A percentile compares a stretch with the other conserved stretches of the same genome.
Conservation (phyloP, 352 stramenopile species). For the Thalassiosira mediterranea region DNA sequence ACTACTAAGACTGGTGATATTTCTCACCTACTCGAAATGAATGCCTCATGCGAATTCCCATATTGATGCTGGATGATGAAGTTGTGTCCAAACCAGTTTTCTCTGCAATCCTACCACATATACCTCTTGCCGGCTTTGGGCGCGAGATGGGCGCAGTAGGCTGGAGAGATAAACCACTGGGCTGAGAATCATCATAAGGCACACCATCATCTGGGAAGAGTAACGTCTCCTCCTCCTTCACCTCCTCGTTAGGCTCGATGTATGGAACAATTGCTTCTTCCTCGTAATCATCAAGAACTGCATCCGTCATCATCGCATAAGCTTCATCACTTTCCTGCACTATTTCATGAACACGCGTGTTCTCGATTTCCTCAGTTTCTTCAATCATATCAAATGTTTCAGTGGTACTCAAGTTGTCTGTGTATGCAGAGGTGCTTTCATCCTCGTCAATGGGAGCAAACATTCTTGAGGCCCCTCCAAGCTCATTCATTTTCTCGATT, state of each 20-base stretch:
- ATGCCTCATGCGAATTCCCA: constrained; percentile 72
- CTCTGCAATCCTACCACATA: constrained; percentile 51
- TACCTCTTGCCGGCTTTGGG: constrained; percentile 22
- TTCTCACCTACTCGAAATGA: constrained; percentile 77
- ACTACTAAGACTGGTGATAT: constrained; percentile 8
- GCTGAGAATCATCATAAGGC: no score
- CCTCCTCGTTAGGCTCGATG: constrained; percentile 5
- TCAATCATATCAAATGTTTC: constrained; percentile 37
- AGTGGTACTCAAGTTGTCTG: constrained; percentile 37
- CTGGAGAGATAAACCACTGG: constrained; percentile 22
- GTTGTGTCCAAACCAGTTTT: constrained; percentile 35
- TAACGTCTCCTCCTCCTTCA: constrained; percentile 28
- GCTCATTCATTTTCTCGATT: constrained; percentile 40
- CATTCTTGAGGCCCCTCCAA: constrained; percentile 46
- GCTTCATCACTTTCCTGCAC: constrained; percentile 43
- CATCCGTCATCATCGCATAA: constrained; percentile 60
- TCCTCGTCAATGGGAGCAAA: constrained; percentile 54
- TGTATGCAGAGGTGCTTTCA: constrained; percentile 44
- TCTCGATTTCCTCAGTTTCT: constrained; percentile 27
- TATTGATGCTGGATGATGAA: constrained; percentile 67
- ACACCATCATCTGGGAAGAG: constrained; percentile 57
- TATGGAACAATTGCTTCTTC: constrained; percentile 39
- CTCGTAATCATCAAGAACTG: constrained; percentile 33
- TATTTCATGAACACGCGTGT: constrained; percentile 32
- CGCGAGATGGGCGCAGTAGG: background rate